Percentiles rank a stretch among this genome's conserved stretches.
Evolutionary conservation across 1,139 yeast genomes (phyloP).

Genomic region (Candida buenavistaensis): DNA sequence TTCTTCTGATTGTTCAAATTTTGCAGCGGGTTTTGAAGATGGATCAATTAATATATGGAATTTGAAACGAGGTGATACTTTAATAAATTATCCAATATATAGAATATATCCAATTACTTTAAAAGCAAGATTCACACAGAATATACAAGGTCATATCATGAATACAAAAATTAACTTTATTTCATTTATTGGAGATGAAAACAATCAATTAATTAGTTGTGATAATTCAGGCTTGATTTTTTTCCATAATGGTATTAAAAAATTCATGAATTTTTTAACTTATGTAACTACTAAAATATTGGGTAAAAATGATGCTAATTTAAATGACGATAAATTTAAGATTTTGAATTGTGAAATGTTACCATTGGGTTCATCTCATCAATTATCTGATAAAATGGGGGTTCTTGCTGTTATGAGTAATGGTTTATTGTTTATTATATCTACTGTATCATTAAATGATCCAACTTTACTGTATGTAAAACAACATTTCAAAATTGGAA

Average conservation of each 20-base stretch:
- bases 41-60: slow-evolving; percentile 37
- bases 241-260: slow-evolving; percentile 59
- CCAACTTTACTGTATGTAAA: slow-evolving; percentile 21
- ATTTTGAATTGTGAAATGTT: slow-evolving; percentile 39
- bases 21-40: slow-evolving; percentile 35
- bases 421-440: slow-evolving; percentile 49
- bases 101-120: slow-evolving; percentile 30
- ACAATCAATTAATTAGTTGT: slow-evolving; percentile 56
- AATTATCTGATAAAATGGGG: slow-evolving; percentile 56
- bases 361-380: slow-evolving; percentile 55
- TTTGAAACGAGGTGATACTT: slow-evolving; percentile 11
- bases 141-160: slow-evolving; percentile 53
- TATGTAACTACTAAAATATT: slow-evolving; percentile 52
- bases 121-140: slow-evolving; percentile 27
- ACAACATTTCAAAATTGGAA: slow-evolving; percentile 55
- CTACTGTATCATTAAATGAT: slow-evolving; percentile 52
- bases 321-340: slow-evolving; percentile 16
- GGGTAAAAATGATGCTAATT: slow-evolving; percentile 46
- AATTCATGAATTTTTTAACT: slow-evolving; percentile 47
- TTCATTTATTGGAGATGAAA: slow-evolving; percentile 56
- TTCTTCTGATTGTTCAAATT: slow-evolving; percentile 32
- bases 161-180: slow-evolving; percentile 49
- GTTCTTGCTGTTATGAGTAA: slow-evolving; percentile 63
- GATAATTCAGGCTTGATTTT: slow-evolving; percentile 62
- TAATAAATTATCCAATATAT: slow-evolving; percentile 19